A percentile compares a stretch with the other conserved stretches of the same genome.
Evolutionary conservation across 2,329 filamentous ascomycete species (phyloP).

Genomic region (Macrophomina pseudophaseolina): DNA sequence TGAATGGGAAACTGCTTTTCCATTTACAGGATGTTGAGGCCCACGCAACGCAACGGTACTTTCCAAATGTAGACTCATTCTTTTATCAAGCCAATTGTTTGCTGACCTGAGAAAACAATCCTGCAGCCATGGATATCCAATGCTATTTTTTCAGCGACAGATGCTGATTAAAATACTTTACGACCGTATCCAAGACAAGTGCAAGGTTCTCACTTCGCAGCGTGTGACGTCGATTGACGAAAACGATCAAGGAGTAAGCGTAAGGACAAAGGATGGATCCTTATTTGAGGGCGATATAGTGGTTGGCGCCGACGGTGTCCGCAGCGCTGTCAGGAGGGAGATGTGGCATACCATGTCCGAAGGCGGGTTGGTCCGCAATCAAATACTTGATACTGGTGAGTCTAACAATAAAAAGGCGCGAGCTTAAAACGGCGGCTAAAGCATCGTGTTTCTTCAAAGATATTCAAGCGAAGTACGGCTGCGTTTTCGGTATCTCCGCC

Average conservation of each 20-base stretch:
- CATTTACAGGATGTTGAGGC: too few species aligned
- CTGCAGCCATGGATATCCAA: background rate
- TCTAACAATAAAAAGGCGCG: background rate
- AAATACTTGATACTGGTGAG: background rate
- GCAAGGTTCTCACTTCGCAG: conserved; percentile 31
- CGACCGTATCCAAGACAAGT: conserved; percentile 33
- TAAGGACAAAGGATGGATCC: conserved; percentile 15
- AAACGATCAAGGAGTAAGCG: background rate
- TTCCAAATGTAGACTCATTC: too few species aligned
- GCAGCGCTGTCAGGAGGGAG: conserved; percentile 4
- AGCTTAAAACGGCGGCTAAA: background rate
- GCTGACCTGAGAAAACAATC: too few species aligned
- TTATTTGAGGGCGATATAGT: conserved; percentile 19
- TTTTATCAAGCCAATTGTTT: too few species aligned
- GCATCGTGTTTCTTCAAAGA: background rate
- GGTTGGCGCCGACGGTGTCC: conserved; percentile 27
- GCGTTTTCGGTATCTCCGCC: conserved; percentile 6
- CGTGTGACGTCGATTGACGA: background rate
- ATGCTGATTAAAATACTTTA: conserved; percentile 34
- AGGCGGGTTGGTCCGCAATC: background rate
- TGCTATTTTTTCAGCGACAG: conserved; percentile 35
- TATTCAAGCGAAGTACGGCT: background rate
- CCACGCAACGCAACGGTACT: too few species aligned
- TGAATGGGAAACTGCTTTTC: background rate
- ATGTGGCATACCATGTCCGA: background rate